These are phyloP conservation scores for Xylaria sp. DNA, from an alignment of 2,329 filamentous ascomycete species.

Conservation along the genomic window DNA sequence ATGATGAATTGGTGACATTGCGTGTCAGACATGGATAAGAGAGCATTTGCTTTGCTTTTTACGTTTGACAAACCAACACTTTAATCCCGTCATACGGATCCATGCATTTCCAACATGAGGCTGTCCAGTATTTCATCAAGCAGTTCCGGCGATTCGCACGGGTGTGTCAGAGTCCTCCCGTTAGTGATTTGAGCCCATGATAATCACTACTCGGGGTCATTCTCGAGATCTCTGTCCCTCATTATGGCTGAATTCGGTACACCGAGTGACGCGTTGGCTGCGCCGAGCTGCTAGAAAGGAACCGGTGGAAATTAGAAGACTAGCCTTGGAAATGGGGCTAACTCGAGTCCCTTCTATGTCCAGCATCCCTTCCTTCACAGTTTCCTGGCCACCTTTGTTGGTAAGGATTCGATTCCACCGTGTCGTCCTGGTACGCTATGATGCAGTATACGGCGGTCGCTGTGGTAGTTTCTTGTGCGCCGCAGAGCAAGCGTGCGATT, in stretches of 20 bases:
- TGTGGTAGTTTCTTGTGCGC: slow-evolving; percentile 10
- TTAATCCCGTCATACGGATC: slow-evolving; percentile 5
- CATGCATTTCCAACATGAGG: slow-evolving; percentile 9
- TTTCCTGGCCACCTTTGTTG: background rate
- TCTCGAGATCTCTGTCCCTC: slow-evolving; percentile 1
- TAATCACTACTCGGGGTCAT: background rate
- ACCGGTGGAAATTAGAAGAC: slow-evolving; percentile 16
- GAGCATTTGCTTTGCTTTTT: slow-evolving; percentile 5
- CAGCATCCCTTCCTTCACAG: slow-evolving; percentile 6
- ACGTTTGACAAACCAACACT: background rate
- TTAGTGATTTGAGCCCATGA: background rate
- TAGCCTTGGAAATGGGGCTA: background rate
- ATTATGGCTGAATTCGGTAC: background rate
- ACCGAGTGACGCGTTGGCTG: background rate
- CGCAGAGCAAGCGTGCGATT: slow-evolving; percentile 14
- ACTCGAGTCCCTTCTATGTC: background rate
- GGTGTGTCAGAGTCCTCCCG: background rate
- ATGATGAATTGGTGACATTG: slow-evolving; percentile 1
- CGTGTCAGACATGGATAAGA: background rate
- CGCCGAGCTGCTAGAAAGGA: slow-evolving; percentile 10
- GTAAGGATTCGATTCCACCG: slow-evolving; percentile 6
- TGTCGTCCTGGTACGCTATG: slow-evolving; percentile 2
- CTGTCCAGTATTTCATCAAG: slow-evolving; percentile 3
- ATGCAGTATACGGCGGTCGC: background rate
- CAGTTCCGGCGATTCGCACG: background rate